Conservation (phyloP, 2,329 filamentous ascomycete species). For the Fusarium lyarnte region DNA sequence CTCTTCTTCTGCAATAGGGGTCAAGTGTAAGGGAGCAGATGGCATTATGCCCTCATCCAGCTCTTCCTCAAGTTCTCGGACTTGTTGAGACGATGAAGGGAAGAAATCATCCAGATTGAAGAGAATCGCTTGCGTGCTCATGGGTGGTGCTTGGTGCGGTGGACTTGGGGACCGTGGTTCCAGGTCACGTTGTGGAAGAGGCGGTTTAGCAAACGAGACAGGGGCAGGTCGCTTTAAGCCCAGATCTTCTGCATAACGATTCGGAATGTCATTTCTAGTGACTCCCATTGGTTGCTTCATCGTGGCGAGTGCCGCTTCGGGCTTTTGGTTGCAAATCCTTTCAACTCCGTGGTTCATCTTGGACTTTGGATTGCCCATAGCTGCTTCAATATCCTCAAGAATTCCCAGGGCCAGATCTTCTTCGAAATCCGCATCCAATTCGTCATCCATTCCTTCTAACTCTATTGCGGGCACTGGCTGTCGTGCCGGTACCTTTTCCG, state of each 20-base stretch:
- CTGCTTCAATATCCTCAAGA: conserved; percentile 35
- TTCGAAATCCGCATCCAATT: conserved; percentile 40
- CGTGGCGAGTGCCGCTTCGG: not conserved
- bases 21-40: not conserved
- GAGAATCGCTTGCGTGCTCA: conserved; percentile 64
- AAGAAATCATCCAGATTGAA: conserved; percentile 64
- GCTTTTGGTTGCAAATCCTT: not conserved
- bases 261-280: not conserved
- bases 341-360: not conserved
- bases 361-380: conserved; percentile 1
- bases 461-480: not conserved
- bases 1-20: conserved; percentile 22
- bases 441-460: conserved; percentile 38
- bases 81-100: conserved; percentile 65
- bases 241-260: conserved; percentile 34
- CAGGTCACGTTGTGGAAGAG: not conserved
- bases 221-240: conserved; percentile 23
- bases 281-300: not conserved
- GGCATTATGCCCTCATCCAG: conserved; percentile 2
- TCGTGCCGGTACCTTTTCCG: not conserved
- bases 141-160: conserved; percentile 43
- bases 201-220: not conserved
- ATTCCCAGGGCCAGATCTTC: conserved; percentile 42
- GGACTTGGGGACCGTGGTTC: conserved; percentile 25
- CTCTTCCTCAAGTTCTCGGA: conserved; percentile 60